Evolutionary conservation across 305 asterid species (phyloP), one percentile per base, ranked within the genome.

Genomic region (Fraxinus platypoda): DNA sequence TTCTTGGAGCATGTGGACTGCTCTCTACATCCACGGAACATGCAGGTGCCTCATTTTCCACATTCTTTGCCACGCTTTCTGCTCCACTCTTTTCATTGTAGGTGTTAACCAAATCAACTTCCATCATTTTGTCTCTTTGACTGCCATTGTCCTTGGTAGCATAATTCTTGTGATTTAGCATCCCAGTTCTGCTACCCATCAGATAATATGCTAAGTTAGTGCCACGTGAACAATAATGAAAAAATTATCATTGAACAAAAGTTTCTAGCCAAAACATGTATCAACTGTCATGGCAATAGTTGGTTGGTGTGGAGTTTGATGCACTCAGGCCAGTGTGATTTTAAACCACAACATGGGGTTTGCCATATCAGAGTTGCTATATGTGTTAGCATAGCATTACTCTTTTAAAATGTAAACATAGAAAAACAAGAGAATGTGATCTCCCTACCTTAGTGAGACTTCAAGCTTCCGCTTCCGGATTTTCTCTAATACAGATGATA

Each of bases 391-490:
- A 15, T n/a, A 71, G 43, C 76, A 33, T 31, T 68, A 28, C 38
- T 68, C 74, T 28, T 68, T 13, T 68, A 68, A 9, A 68, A 30
- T 30, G 21, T 68, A 30, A 30, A 30, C 35, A 68, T 33, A 77
- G 38, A 28, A 75, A 30, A 82, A 68, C 73, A 46, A 25, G 28
- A 52, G 26, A 75, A 23, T 21, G 31, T 68, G 21, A 59, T 15
- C 4, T 77, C 90, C 94, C 28, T 79, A 92, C 99, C 87, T 94
- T 84, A 85, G 92, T 2, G 91, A 84, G 72, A 94, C 78, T 85
- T 94, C 97, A 6, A 94, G 92, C 90, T 94, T 95, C 76, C 99
- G 91, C 88, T 93, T 92, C 84, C 98, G 93, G 49, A 95, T 94
- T 89, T 95, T 95, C 88, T 94, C 97, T 59, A 95, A 83, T 72